Percentiles rank a stretch among this genome's conserved stretches.
These are phyloP conservation scores for Austroboletus niveus DNA, from an alignment of 1,284 basidiomycete species.

Conservation along the genomic window DNA sequence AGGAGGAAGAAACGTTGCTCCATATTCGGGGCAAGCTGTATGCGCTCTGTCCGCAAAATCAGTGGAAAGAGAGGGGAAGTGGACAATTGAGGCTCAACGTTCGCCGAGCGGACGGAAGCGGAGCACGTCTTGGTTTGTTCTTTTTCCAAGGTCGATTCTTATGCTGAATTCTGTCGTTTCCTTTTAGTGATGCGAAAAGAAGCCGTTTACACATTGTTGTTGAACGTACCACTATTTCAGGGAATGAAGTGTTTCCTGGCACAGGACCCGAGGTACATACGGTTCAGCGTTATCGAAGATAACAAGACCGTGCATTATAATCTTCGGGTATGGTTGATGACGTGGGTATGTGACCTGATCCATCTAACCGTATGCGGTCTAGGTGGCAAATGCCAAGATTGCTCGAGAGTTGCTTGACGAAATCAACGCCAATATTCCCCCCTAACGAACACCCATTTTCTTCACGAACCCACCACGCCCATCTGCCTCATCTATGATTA, in stretches of 20 bases:
- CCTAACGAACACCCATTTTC: constrained; percentile 20
- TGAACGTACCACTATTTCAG: constrained; percentile 84
- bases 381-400: constrained; percentile 63
- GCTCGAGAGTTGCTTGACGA: constrained; percentile 57
- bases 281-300: constrained; percentile 74
- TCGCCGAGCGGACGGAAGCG: constrained; percentile 59
- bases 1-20: constrained; percentile 84
- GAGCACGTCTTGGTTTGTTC: constrained; percentile 71
- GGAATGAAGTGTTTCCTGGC: constrained; percentile 81
- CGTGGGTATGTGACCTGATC: background rate
- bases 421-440: constrained; percentile 54
- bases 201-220: constrained; percentile 80
- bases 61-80: constrained; percentile 89
- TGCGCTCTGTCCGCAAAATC: constrained; percentile 56
- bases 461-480: constrained; percentile 14
- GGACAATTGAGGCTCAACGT: constrained; percentile 84
- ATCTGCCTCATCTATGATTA: constrained; percentile 34
- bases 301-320: constrained; percentile 71
- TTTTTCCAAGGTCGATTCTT: background rate
- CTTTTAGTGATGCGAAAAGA: constrained; percentile 92
- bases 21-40: constrained; percentile 88
- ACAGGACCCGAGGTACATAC: constrained; percentile 77
- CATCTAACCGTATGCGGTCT: constrained; percentile 3
- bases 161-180: constrained; percentile 3
- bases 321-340: constrained; percentile 56